Evolutionary conservation across 129 eudicot species (phyloP), one percentile per base, ranked within the genome.

Genomic region (Flaveria ramosissima): DNA sequence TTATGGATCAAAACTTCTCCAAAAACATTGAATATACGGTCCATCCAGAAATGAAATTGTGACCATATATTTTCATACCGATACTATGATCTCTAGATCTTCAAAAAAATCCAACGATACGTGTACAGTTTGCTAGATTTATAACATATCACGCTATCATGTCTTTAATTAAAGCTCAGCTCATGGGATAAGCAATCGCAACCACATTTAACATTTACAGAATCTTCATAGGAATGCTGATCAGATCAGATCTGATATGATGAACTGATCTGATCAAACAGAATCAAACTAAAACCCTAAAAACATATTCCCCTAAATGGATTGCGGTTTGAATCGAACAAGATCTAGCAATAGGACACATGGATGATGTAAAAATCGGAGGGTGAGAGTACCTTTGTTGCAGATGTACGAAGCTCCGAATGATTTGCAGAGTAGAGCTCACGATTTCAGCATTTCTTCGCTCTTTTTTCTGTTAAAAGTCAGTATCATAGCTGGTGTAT

Each of bases 301-400:
- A 67, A 36, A 48, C 52, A 36, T 17, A 3, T 30, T 48, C 46
- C 1, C 32, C 10, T 1, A 7, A 30, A 17, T 26, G 2, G 50
- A 78, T 61, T 63, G 52, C 48, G 77, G 72, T 47, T 60, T 5
- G 13, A 9, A 66, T 52, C 10, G n/a, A 51, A 52, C 74, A 47
- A 32, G 77, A 79, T 78, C 77, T 71, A 71, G 66, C 15, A 45
- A 78, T 47, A 14, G 48, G 70, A 78, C 47, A 50, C 71, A 70
- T 12, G 5, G 20, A 78, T 30, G 48, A 19, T 78, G 52, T 20
- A 9, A 19, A 19, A 26, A 60, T 23, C 0, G 0, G 72, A 53
- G 61, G n/a, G 1, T 26, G 59, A 59, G 46, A 9, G 46, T 79
- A 79, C 83, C 83, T 79, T 32, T 12, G 21, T 70, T 71, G 71